Evolutionary conservation across 345 rosid genomes (phyloP), one percentile per base, ranked within the genome.

Genomic region (Cochlearia excelsa): DNA sequence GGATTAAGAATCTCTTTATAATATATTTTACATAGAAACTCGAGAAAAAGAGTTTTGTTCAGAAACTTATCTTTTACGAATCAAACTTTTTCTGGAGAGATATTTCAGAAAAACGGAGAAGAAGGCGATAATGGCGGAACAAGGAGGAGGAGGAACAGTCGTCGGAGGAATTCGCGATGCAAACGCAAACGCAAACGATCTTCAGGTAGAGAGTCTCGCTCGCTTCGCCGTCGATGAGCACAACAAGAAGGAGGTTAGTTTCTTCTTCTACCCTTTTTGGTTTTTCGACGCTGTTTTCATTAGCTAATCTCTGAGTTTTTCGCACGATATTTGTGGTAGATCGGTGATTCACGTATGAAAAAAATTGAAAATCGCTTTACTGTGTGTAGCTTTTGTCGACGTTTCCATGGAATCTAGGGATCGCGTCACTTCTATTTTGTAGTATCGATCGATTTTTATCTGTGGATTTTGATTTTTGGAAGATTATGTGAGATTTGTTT

Each of bases 151-250:
- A 51, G 67, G 69, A 30, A n/a, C 85, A 30, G 54, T 37, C 1
- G 0, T 45, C n/a, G 97, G 97, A 6, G 97, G 89, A 26, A 11
- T 69, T 11, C 47, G 68, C n/a, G 74, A 86, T 57, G 68, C 79
- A 3, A 74, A 73, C 26, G 70, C 79, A 51, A 79, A 49, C 6
- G 84, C 79, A 33, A 90, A 90, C 74, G 82, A 79, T 65, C 65
- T 78, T 43, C 86, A 84, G 70, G 61, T 81, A 48, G 88, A 80
- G 26, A 52, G 58, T 57, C 95, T 90, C 4, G 95, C 89, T 66
- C 95, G 95, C 59, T 90, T 80, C 54, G 95, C 97, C 11, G 95
- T 90, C 40, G 97, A 90, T 8, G 92, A 90, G 51, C 80, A 83
- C 62, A 90, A 90, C 83, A 82, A 83, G 79, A 84, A 89, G 61